Conservation (phyloP, 257 asterid species). For the Solanum appendiculatum region DNA sequence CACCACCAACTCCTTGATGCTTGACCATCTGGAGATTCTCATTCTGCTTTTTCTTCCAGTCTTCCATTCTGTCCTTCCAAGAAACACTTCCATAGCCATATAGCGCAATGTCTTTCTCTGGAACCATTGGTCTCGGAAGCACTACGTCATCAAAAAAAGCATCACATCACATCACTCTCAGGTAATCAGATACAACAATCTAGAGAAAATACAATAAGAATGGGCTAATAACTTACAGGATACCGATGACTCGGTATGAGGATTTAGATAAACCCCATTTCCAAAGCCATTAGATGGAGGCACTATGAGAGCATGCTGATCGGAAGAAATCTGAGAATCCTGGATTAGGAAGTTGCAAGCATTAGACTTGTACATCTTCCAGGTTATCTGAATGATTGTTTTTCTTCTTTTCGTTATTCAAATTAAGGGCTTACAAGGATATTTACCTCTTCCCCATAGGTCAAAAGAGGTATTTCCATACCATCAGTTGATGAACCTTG, state of each 20-base stretch:
- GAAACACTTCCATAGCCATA: conserved; percentile 97
- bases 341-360: conserved; percentile 10
- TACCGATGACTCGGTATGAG: conserved; percentile 26
- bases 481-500: conserved; percentile 14
- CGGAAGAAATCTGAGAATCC: conserved; percentile 37
- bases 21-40: conserved; percentile 57
- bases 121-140: conserved; percentile 76
- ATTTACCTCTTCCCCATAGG: conserved; percentile 79
- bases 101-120: conserved; percentile 66
- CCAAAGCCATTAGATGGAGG: conserved; percentile 40
- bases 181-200: background rate
- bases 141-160: conserved; percentile 19
- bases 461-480: conserved; percentile 53
- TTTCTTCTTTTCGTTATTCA: background rate
- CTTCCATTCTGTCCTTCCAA: conserved; percentile 93
- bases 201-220: background rate
- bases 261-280: conserved; percentile 26
- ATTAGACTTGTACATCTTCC: background rate
- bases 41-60: conserved; percentile 70
- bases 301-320: conserved; percentile 56
- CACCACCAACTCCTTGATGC: conserved; percentile 31
- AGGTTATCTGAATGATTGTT: background rate
- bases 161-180: background rate
- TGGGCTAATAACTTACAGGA: conserved; percentile 30
- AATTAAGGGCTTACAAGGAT: background rate